Evolutionary conservation across 148 eudicot genomes (phyloP).

Genomic region (Camellia japonica): DNA sequence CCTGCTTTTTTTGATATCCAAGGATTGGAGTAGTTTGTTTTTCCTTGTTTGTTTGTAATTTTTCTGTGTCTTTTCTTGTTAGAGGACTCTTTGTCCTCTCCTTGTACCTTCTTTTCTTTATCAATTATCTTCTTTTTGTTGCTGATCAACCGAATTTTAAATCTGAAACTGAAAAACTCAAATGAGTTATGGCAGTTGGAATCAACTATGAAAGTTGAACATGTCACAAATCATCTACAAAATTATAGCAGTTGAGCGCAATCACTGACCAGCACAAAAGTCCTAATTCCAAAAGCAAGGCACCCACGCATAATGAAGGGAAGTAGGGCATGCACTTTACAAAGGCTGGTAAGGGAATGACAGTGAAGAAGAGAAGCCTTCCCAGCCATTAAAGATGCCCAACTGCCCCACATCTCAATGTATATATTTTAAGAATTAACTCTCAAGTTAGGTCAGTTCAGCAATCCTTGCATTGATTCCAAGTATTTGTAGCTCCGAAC

Average conservation of each 20-base stretch:
- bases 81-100: too few relatives aligned
- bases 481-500: not conserved
- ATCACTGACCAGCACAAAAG: not conserved
- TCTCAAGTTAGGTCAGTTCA: not conserved
- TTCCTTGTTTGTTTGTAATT: too few relatives aligned
- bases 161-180: conserved; percentile 5
- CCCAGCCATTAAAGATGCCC: too few relatives aligned
- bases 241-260: not conserved
- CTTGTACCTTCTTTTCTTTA: too few relatives aligned
- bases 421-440: not conserved
- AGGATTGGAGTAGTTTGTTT: too few relatives aligned
- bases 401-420: not conserved
- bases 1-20: too few relatives aligned
- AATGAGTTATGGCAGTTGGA: not conserved
- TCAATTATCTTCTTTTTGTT: too few relatives aligned
- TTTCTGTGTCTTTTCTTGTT: too few relatives aligned
- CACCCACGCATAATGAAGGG: not conserved
- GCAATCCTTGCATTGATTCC: not conserved
- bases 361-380: not conserved
- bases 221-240: not conserved
- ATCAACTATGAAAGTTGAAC: not conserved
- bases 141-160: too few relatives aligned
- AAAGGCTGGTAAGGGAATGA: not conserved
- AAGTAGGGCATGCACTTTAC: not conserved
- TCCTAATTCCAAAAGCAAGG: conserved; percentile 1